These are phyloP conservation scores for Cicer bijugum DNA, from an alignment of 306 rosid genomes.

Conservation along the genomic window DNA sequence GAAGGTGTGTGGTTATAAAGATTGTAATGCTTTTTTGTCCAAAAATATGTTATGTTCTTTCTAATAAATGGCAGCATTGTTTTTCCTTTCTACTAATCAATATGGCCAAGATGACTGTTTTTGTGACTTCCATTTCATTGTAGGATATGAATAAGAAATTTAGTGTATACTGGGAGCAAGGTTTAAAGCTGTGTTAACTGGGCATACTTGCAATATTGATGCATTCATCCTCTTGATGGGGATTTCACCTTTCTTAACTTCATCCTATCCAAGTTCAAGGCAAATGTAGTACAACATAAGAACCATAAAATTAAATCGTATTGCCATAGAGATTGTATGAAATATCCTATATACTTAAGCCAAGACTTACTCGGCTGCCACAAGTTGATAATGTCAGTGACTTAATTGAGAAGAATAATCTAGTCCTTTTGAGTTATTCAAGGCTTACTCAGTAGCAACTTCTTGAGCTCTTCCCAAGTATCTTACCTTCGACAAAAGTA, in stretches of 20 bases:
- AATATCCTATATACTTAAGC: not conserved
- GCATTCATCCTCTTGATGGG: conserved; percentile 84
- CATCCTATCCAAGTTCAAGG: conserved; percentile 57
- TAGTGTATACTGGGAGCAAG: conserved; percentile 9
- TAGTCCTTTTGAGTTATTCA: no score
- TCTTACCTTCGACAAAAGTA: no score
- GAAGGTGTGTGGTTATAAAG: not conserved
- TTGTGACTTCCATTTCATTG: not conserved
- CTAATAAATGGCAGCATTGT: not conserved
- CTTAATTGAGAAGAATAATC: conserved; percentile 67
- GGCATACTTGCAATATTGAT: conserved; percentile 63
- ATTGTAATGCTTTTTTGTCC: not conserved
- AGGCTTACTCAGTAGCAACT: no score
- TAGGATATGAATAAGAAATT: not conserved
- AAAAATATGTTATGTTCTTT: not conserved
- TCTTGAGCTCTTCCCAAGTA: no score
- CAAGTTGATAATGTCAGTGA: conserved; percentile 85
- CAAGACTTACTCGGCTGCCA: conserved; percentile 84
- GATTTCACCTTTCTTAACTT: conserved; percentile 75
- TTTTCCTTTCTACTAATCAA: not conserved
- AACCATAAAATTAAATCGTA: no score
- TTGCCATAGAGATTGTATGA: no score
- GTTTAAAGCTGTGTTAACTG: conserved; percentile 58
- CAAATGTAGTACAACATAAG: no score
- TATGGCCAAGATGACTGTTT: not conserved